phyloP scores from a whole-genome alignment of 2,329 filamentous ascomycete species.

The Aspergillus fumigatiaffinis region DNA sequence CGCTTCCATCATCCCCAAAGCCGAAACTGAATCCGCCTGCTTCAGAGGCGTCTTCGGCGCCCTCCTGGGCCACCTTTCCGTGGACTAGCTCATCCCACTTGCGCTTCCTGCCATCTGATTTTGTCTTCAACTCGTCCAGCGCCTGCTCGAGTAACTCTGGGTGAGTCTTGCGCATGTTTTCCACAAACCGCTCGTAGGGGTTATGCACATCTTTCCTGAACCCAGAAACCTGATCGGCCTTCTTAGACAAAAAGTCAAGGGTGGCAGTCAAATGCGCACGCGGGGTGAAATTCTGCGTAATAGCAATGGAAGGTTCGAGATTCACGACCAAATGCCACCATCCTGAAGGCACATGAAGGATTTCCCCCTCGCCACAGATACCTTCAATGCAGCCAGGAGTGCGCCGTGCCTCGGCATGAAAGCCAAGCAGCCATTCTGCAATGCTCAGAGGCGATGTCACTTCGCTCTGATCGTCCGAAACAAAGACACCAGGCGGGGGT shows the following conservation, averaged over 20 bases:
- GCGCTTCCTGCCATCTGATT: constrained; percentile 63
- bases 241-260: constrained; percentile 74
- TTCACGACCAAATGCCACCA: constrained; percentile 99
- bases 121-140: constrained; percentile 61
- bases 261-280: constrained; percentile 68
- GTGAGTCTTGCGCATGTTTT: constrained; percentile 59
- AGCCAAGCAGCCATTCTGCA: constrained; percentile 90
- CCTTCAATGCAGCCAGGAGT: constrained; percentile 79
- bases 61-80: constrained; percentile 40
- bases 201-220: constrained; percentile 69
- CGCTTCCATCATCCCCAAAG: constrained; percentile 56
- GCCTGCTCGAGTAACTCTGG: constrained; percentile 66
- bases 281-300: constrained; percentile 96
- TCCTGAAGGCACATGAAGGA: constrained; percentile 86
- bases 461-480: constrained; percentile 84
- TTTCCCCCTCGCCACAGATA: constrained; percentile 77
- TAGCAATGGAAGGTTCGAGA: constrained; percentile 74
- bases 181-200: constrained; percentile 71
- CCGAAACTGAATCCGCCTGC: constrained; percentile 60
- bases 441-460: constrained; percentile 93
- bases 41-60: constrained; percentile 17
- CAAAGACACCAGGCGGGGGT: constrained; percentile 81
- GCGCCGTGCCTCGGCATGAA: constrained; percentile 75
- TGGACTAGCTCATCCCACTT: constrained; percentile 82
- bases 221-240: constrained; percentile 80